phyloP scores from a whole-genome alignment of 805 yeast genomes.

The Candida saitoana region DNA sequence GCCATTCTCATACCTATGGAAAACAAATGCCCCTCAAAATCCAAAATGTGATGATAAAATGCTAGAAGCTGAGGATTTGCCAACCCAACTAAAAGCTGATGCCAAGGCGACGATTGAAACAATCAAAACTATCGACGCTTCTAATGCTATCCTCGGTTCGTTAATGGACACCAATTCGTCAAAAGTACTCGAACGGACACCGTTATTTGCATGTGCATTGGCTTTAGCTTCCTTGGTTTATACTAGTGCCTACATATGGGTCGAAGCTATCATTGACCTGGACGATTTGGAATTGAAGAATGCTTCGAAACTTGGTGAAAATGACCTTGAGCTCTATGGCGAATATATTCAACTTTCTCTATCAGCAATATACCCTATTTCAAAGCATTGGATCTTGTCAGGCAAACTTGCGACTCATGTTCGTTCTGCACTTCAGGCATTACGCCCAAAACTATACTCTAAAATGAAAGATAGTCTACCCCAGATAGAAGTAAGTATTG shows the following conservation, averaged over 20 bases:
- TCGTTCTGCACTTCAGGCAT: constrained; percentile 40
- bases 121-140: constrained; percentile 51
- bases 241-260: constrained; percentile 51
- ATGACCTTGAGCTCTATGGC: constrained; percentile 41
- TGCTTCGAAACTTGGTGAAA: constrained; percentile 12
- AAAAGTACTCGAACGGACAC: constrained; percentile 42
- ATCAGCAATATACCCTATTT: constrained; percentile 46
- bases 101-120: constrained; percentile 49
- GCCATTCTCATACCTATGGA: constrained; percentile 52
- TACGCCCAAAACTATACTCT: constrained; percentile 38
- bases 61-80: constrained; percentile 10
- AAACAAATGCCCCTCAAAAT: constrained; percentile 21
- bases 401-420: constrained; percentile 45
- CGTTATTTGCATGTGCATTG: constrained; percentile 49
- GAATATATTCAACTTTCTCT: constrained; percentile 49
- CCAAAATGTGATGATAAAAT: constrained; percentile 12
- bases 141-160: constrained; percentile 44
- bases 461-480: constrained; percentile 32
- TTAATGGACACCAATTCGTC: constrained; percentile 47
- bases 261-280: constrained; percentile 31
- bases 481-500: constrained; percentile 12
- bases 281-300: constrained; percentile 11
- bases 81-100: constrained; percentile 24
- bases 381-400: constrained; percentile 50
- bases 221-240: constrained; percentile 53